Base-by-base conservation (phyloP, 306 rosid species). In the Inga oerstediana region DNA sequence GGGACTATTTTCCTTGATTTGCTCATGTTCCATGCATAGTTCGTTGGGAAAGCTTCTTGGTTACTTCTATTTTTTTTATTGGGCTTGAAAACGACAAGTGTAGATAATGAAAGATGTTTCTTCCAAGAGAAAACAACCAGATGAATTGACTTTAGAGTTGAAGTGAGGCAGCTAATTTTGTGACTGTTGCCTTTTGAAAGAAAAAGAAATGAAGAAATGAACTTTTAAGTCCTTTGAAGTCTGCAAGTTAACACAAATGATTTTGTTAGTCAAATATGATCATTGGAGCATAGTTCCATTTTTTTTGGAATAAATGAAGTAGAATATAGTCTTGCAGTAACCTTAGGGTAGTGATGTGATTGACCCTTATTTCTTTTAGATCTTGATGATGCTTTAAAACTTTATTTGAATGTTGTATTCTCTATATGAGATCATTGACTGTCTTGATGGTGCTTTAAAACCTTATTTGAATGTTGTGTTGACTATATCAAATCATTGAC, bases 351-450 rank as follows among this genome's bases (percentile, higher is more conserved):
- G 30, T 27, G 30, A 32, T 32, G 3, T 32, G 34, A 32, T 27
- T 27, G 30, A 27, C 30, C 30, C 30, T 27, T 27, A 27, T 27
- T 27, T 27, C 30, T 27, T 27, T 27, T 27, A 27, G 30, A 27
- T 27, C 30, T 27, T 68, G 44, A 7, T 81, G 24, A 34, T 76
- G 74, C 72, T 56, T 69, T 74, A 77, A 66, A 59, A 61, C 72
- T 7, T 80, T 54, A 13, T 58, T 58, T 20, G 14, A 17, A 67
- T 43, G 74, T 8, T 58, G 5, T 56, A 1, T 10, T 61, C 8
- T 81, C 12, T 46, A 39, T 49, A n/a, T 64, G 46, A 64, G 24
- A 20, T 82, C 58, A 67, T 20, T 32, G 61, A 79, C 30, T 27
- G 30, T 27, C 30, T 27, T 27, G 30, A 27, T 27, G 30, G 30